phyloP scores from a whole-genome alignment of 164 flowering plant species.

The Saururus chinensis region DNA sequence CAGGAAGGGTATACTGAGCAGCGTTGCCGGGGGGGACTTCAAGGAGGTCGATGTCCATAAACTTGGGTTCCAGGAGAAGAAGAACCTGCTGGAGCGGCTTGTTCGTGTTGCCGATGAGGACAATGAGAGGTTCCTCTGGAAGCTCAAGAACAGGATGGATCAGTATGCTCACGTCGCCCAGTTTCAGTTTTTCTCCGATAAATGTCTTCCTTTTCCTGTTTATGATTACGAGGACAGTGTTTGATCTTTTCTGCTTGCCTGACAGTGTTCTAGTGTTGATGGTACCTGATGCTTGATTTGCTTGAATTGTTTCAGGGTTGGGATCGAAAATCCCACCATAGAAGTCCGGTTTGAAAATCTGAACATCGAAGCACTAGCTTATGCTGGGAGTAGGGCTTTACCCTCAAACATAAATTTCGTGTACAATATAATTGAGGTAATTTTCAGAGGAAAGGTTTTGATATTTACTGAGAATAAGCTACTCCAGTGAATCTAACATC shows the following conservation, averaged over 20 bases:
- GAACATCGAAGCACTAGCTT: slow-evolving; percentile 43
- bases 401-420: slow-evolving; percentile 56
- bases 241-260: background rate
- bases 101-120: slow-evolving; percentile 83
- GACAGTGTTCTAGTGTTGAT: background rate
- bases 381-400: slow-evolving; percentile 61
- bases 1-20: slow-evolving; percentile 8
- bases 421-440: slow-evolving; percentile 10
- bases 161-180: slow-evolving; percentile 22
- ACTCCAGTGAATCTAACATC: background rate
- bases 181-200: background rate
- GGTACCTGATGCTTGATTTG: background rate
- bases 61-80: slow-evolving; percentile 45
- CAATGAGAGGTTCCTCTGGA: slow-evolving; percentile 74
- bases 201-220: background rate
- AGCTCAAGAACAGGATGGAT: slow-evolving; percentile 62
- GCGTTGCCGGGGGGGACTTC: slow-evolving; percentile 10
- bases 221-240: background rate
- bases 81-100: slow-evolving; percentile 56
- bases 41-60: slow-evolving; percentile 64
- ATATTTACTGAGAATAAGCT: background rate
- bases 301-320: slow-evolving; percentile 34
- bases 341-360: slow-evolving; percentile 58
- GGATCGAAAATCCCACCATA: slow-evolving; percentile 45
- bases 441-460: background rate